Base-by-base conservation (phyloP, 495 filamentous ascomycete species). In the Penicillium soppii region DNA sequence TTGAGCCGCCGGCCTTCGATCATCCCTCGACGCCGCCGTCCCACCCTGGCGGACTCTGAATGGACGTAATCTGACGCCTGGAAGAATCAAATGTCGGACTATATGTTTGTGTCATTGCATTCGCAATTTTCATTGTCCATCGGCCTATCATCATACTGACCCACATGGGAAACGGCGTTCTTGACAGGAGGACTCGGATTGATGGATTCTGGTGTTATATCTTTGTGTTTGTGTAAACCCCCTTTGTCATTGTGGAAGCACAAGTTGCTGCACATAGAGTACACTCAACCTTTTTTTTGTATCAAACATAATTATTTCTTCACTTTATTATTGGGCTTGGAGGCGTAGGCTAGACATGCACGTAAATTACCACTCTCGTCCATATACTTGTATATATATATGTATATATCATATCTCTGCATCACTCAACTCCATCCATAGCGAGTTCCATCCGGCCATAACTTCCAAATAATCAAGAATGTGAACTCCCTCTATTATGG, bases 21-120 rank as follows among this genome's bases (percentile, higher is more conserved):
- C 19, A 63, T 74, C 39, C 69, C 72, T 23, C 64, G 72, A 38
- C 69, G 72, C 23, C 68, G 70, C 23, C 68, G 70, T 7, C 68
- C 68, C 13, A 70, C 68, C 12, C 61, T 65, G 36, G 57, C 60
- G 16, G 73, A 77, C 37, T 52, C 67, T 25, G 74, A 77, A 36
- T 73, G 71, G 68, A 51, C 61, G 35, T 70, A 48, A 57, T 6
- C 29, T 9, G 17, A 13, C 33, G 21, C 36, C 5, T 38, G 21
- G 22, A 5, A 39, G 7, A 30, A 17, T 23, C 21, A 29, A 13
- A 16, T 38, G 29, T 26, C 29, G 33, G 12, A 37, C 54, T 43
- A 32, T 35, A 54, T 49, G 32, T 53, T 41, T 47, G 25, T 49
- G 42, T 25, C 32, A 22, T 36, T 55, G 47, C 33, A 3, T 37